Conservation (phyloP, 2,329 filamentous ascomycete genomes). For the Rutstroemia sp. region DNA sequence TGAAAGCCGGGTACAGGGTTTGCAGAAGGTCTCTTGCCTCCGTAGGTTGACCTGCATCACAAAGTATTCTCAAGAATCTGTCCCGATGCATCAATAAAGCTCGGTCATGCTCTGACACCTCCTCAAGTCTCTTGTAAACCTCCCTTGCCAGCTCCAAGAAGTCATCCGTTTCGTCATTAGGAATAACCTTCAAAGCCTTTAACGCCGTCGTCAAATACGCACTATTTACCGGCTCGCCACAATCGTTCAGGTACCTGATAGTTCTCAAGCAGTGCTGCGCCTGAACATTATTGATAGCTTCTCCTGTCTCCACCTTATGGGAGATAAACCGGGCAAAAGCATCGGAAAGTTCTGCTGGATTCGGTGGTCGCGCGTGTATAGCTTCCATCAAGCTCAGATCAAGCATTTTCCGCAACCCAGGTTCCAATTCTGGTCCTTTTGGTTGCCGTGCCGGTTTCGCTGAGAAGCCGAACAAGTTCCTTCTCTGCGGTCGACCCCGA, state of each 20-base stretch:
- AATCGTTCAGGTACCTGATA: constrained; percentile 49
- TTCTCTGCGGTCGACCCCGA: constrained; percentile 31
- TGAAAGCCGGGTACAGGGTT: not conserved
- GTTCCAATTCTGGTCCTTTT: constrained; percentile 57
- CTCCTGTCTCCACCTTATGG: constrained; percentile 41
- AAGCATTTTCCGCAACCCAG: constrained; percentile 65
- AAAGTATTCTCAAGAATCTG: constrained; percentile 10
- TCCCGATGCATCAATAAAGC: not conserved
- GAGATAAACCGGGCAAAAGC: constrained; percentile 60
- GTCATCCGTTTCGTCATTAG: constrained; percentile 14
- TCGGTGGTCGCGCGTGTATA: constrained; percentile 57
- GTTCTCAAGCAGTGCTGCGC: constrained; percentile 53
- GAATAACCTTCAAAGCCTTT: constrained; percentile 15
- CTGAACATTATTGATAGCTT: constrained; percentile 57
- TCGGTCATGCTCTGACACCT: not conserved
- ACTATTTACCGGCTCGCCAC: constrained; percentile 10
- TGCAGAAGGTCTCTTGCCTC: constrained; percentile 20
- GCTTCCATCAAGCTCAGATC: constrained; percentile 57
- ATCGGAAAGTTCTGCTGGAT: constrained; percentile 51
- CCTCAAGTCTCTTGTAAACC: constrained; percentile 17
- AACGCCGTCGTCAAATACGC: constrained; percentile 16
- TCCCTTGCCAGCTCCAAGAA: constrained; percentile 19
- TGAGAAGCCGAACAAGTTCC: constrained; percentile 59
- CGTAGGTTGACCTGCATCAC: constrained; percentile 18
- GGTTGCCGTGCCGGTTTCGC: constrained; percentile 50